Base-by-base conservation (phyloP, 208 protist genomes). In the Acanthamoeba royreba region DNA sequence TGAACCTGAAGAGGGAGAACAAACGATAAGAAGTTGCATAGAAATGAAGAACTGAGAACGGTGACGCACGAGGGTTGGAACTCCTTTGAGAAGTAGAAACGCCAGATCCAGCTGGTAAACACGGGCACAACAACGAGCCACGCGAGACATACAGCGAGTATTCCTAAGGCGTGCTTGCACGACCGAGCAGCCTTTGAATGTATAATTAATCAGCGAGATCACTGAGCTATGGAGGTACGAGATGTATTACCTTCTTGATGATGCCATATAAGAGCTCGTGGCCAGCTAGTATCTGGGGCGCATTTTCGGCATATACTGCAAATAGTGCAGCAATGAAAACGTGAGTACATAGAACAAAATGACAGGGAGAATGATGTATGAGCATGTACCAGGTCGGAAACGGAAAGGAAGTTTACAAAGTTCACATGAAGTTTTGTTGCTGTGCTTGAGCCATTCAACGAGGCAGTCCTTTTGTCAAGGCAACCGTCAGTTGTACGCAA, bases 381-480 rank as follows among this genome's bases (percentile, higher is more conserved):
- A 38, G n/a, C 3, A 40, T 8, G 55, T 72, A 91, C 85, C 85
- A 72, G 85, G 85, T 49, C 43, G 49, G 33, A 91, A 91, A 22
- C 47, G 85, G 85, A 91, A 91, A 9, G 49, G 85, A 38, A 72
- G 85, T 74, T 91, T 91, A 35, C 85, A 91, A 35, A 91, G 85
- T 72, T 91, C 85, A 46, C 85, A 91, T 19, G 55, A 91, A 19
- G 85, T 47, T 53, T 91, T 91, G 38, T 91, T 91, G 85, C 85
- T 91, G 33, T 91, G 49, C 55, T 91, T 72, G 35, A 91, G 85
- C 85, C 85, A 91, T 5, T 40, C 4, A 7, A 40, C 40, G 42
- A 91, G 55, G 85, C 85, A 91, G 13, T 91, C 85, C 55, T 89
- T 17, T 19, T n/a, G n/a, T n/a, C n/a, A n/a, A n/a, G n/a, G n/a